These are phyloP conservation scores for Phoma sp. DNA, from an alignment of 2,329 filamentous ascomycete species.

Conservation along the genomic window DNA sequence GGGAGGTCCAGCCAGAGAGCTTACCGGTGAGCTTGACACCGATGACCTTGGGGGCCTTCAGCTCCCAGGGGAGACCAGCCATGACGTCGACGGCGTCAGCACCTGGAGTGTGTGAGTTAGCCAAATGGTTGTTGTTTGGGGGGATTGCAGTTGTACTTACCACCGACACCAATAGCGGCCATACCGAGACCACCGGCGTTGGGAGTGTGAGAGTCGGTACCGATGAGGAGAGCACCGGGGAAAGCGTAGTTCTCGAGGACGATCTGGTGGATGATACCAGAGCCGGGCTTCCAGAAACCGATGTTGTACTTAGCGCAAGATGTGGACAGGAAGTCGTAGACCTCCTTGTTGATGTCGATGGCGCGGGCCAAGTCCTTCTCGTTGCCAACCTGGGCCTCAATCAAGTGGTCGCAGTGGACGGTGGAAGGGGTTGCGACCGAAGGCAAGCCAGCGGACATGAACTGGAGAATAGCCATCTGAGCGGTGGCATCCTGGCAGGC, in stretches of 20 bases:
- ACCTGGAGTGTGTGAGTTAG: constrained; percentile 50
- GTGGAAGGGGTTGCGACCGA: constrained; percentile 92
- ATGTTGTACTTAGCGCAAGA: constrained; percentile 99
- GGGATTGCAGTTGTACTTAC: constrained; percentile 11
- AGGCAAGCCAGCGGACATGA: constrained; percentile 98
- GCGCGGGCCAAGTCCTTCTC: constrained; percentile 92
- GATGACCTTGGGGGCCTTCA: constrained; percentile 97
- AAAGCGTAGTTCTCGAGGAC: constrained; percentile 98
- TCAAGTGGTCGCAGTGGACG: constrained; percentile 99
- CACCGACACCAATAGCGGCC: constrained; percentile 93
- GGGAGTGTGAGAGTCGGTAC: constrained; percentile 96
- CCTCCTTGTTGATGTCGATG: constrained; percentile 95
- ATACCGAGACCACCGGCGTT: constrained; percentile 97
- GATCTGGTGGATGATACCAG: constrained; percentile 99
- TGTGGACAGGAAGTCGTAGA: constrained; percentile 94
- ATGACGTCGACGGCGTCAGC: constrained; percentile 99
- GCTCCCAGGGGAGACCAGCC: constrained; percentile 95
- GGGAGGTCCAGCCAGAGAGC: constrained; percentile 87
- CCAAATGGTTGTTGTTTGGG: not conserved
- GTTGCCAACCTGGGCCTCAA: constrained; percentile 94
- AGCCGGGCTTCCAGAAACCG: constrained; percentile 98
- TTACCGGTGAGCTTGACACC: constrained; percentile 93
- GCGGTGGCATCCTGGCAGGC: constrained; percentile 99
- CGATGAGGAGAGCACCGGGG: constrained; percentile 96
- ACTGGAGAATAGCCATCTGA: constrained; percentile 99